Base-by-base conservation (phyloP, 2,329 filamentous ascomycete species). In the Coniochaeta sp. region DNA sequence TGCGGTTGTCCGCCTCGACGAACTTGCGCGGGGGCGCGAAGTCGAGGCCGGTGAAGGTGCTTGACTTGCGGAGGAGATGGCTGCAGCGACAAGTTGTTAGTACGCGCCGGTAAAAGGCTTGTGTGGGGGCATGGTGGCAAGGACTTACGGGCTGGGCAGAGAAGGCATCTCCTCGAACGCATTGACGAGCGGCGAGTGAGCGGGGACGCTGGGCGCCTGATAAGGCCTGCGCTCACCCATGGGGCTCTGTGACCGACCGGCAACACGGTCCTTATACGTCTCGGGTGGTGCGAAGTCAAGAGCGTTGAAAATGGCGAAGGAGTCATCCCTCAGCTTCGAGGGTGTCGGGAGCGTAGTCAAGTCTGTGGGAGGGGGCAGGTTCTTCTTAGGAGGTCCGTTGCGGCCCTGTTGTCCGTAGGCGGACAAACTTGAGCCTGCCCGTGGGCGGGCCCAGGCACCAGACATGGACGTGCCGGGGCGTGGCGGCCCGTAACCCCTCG, bases 121-220 rank as follows among this genome's bases (percentile, higher is more conserved):
- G n/a, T n/a, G n/a, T n/a, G n/a, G n/a, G n/a, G n/a, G n/a, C n/a
- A n/a, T n/a, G n/a, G n/a, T 2, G 26, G 18, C 10, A 24, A 56
- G 8, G 20, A 87, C 88, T 87, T 83, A 92, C 82, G 94, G 91
- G 78, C 91, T 96, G 32, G 94, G 94, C 57, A 99, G 83, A 8
- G 80, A 78, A 12, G 86, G 71, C 55, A 97, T 83, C 53, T 97
- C 92, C 52, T 97, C 92, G 67, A 91, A 96, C 5, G 91, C 79
- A 54, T 86, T 89, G 22, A 79, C 85, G 33, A 96, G 77, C 1
- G 91, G 91, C n/a, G 84, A 87, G 64, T 89, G 86, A 27, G 82
- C 79, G 14, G 86, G 82, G 2, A 91, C 78, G 32, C 77, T 74
- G 18, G 45, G 14, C n/a, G 87, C 84, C 52, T 83, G 85, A 72